Conservation (phyloP, 441 rosid genomes). For the Croton setiger region DNA sequence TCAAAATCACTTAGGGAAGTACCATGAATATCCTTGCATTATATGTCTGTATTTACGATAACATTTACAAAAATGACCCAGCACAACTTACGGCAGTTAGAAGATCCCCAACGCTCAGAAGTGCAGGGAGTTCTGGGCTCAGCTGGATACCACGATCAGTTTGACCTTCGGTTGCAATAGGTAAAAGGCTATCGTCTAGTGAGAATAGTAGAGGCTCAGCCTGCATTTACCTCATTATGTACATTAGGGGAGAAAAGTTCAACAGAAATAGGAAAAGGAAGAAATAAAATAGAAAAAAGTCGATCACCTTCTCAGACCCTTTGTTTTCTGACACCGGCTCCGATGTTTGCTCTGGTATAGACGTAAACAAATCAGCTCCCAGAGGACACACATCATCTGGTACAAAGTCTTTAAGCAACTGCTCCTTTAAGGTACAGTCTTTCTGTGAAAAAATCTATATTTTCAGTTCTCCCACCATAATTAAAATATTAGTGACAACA, state of each 20-base stretch:
- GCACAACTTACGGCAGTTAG: slow-evolving; percentile 46
- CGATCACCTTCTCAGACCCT: slow-evolving; percentile 37
- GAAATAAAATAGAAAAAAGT: not conserved
- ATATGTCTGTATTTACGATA: no score
- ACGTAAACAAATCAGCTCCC: slow-evolving; percentile 55
- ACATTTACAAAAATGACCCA: not conserved
- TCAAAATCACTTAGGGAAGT: no score
- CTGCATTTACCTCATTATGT: slow-evolving; percentile 34
- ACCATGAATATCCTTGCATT: no score
- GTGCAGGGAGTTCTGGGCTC: slow-evolving; percentile 29
- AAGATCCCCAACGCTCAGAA: slow-evolving; percentile 58
- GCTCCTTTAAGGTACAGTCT: slow-evolving; percentile 43
- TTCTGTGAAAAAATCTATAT: slow-evolving; percentile 39
- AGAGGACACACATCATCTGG: slow-evolving; percentile 74
- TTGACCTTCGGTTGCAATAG: slow-evolving; percentile 46
- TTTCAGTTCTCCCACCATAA: slow-evolving; percentile 23
- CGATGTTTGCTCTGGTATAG: slow-evolving; percentile 38
- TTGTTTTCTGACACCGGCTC: slow-evolving; percentile 31
- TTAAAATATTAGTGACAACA: slow-evolving; percentile 13
- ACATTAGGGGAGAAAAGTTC: slow-evolving; percentile 5
- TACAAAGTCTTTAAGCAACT: slow-evolving; percentile 60
- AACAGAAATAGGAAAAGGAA: not conserved
- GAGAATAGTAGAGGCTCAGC: slow-evolving; percentile 40
- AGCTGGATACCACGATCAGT: slow-evolving; percentile 31
- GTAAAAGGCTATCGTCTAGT: slow-evolving; percentile 40